Evolutionary conservation across 208 protist genomes (phyloP), one percentile per base, ranked within the genome.

Genomic region (Phytomonas sp.): DNA sequence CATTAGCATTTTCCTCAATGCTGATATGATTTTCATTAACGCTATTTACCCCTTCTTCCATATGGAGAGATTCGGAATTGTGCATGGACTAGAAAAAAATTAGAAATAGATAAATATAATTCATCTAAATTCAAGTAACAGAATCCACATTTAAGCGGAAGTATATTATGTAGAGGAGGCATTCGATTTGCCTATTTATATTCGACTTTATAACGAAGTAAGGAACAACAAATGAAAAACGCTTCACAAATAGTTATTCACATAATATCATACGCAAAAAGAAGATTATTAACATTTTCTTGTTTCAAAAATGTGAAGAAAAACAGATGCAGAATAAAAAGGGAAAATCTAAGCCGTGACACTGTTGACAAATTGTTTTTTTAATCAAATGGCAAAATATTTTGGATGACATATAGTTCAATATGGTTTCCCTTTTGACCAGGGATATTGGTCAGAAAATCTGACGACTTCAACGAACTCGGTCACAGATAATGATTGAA

Each of bases 141-240:
- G 70, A 76, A 81, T 69, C 43, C 61, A 75, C 72, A 37, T 61
- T 69, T 7, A 4, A 51, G 26, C 2, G 56, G 81, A 62, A 65
- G 11, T 70, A 60, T n/a, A n/a, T 60, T 62, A 56, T 7, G 61
- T 51, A 1, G n/a, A 37, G 33, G 9, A 15, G 20, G 26, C 26
- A 56, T 26, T 56, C 1, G 2, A 26, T 56, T 56, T 56, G 3
- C 26, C 6, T 34, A 34, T 34, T 34, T 1, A 7, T 34, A 34
- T 56, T 56, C 6, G 0, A 26, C 20, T 7, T 6, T 5, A 26
- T 56, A 56, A 56, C 1, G 46, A 34, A 34, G 33, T 34, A 34
- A 34, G 33, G 33, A 34, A 34, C 6, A 34, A 6, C 33, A 34
- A 34, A 6, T 34, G 33, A 34, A 34, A 34, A 34, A 34, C n/a